Base-by-base conservation (phyloP, 352 stramenopile species). In the Pythium plurisporium region DNA sequence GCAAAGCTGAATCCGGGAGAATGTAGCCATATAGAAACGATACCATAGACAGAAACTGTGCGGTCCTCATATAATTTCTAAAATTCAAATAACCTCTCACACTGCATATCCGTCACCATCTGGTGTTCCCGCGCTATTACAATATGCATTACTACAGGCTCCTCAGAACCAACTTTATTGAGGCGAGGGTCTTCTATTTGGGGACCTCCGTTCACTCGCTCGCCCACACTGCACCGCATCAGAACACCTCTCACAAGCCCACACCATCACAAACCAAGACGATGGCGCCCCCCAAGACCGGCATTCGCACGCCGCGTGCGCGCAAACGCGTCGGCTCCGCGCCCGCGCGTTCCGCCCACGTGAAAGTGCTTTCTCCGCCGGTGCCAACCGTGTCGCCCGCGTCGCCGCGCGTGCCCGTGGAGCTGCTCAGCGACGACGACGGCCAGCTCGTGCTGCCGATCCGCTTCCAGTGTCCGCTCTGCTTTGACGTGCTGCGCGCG, bases 401-500 rank as follows among this genome's bases (percentile, higher is more conserved):
- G 40, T 30, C 51, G 38, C 50, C 40, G n/a, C 2, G 4, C 5
- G 26, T 33, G 26, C 30, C 48, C 23, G 46, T 63, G 20, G 47
- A 62, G 45, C 29, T 55, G 33, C 20, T 62, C 3, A 49, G 55
- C 25, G 55, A 50, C 47, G 41, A 43, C 23, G 56, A 54, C 17
- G 36, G 44, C 33, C 44, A 66, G 25, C 42, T 79, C 36, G 63
- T 71, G 41, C 67, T 91, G 33, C 67, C 82, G 23, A 73, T 80
- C n/a, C 70, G 66, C 36, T 88, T 79, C 62, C 79, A 92, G 64
- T 92, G 82, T 58, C 82, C 82, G 59, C 70, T 92, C 29, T 92
- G 82, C 63, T 67, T 92, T 11, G 82, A 92, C 48, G 76, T 92
- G 29, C 60, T 92, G 53, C 72, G 77, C 11, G 62, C 57, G 0